Conservation (phyloP, 352 stramenopile genomes). For the Globisporangium paddicum region DNA sequence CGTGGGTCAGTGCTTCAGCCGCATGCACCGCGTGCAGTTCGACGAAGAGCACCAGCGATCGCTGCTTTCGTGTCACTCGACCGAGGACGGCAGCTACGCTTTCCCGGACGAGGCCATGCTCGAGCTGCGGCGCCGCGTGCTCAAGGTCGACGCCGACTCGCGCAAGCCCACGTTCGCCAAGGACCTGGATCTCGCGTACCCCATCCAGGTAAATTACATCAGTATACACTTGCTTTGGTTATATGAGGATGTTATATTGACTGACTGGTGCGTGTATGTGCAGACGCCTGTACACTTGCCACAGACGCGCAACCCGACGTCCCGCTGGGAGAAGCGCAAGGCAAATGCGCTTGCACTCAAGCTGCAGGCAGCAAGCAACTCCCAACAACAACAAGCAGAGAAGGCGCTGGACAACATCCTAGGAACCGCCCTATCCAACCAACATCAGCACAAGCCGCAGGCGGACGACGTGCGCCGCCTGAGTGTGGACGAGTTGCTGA, state of each 20-base stretch:
- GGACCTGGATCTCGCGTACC: constrained; percentile 14
- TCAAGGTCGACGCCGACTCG: constrained; percentile 32
- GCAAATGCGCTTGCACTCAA: constrained; percentile 17
- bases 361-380: constrained; percentile 10
- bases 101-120: constrained; percentile 58
- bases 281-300: neutral
- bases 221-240: neutral
- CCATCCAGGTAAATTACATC: constrained; percentile 2
- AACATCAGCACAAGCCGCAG: constrained; percentile 24
- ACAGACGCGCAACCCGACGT: constrained; percentile 5
- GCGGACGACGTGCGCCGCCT: constrained; percentile 39
- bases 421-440: constrained; percentile 15
- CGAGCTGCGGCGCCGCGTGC: constrained; percentile 62
- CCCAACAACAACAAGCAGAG: constrained; percentile 14
- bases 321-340: constrained; percentile 38
- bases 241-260: neutral
- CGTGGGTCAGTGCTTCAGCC: constrained; percentile 54
- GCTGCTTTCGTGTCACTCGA: constrained; percentile 48
- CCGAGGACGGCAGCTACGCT: constrained; percentile 29
- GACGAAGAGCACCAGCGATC: constrained; percentile 68
- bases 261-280: neutral
- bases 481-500: constrained; percentile 53
- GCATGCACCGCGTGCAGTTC: constrained; percentile 51
- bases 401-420: constrained; percentile 45
- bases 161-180: constrained; percentile 23